Evolutionary conservation across 345 rosid genomes (phyloP).

Genomic region (Eucalyptus tenuipes): DNA sequence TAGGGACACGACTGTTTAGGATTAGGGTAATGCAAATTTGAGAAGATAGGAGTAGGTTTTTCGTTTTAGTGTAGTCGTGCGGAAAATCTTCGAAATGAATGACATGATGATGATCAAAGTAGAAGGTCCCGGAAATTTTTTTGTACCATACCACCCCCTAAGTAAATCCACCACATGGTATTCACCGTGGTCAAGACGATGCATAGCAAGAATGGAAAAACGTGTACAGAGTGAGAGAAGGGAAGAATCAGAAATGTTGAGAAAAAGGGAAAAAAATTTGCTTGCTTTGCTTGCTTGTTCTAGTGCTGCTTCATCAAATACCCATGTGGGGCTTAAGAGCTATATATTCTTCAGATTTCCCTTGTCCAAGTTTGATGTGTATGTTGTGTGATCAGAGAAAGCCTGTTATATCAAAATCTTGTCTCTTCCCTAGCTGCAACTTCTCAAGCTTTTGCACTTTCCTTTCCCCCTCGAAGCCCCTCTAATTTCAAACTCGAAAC

Average conservation of each 20-base stretch:
- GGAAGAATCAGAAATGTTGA: background rate
- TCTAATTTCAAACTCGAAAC: background rate
- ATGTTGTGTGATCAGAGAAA: background rate
- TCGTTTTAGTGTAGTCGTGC: background rate
- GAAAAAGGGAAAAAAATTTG: background rate
- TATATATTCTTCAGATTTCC: background rate
- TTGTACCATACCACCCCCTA: background rate
- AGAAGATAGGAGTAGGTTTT: background rate
- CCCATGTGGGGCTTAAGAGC: background rate
- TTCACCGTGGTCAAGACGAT: background rate
- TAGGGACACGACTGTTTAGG: background rate
- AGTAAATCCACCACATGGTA: background rate
- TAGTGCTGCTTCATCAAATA: background rate
- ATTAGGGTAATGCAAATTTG: background rate
- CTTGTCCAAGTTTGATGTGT: background rate
- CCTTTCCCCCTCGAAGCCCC: background rate
- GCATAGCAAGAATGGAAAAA: background rate
- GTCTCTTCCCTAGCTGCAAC: background rate
- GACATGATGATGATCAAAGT: background rate
- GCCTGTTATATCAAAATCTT: background rate
- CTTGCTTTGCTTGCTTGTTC: background rate
- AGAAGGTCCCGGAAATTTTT: background rate
- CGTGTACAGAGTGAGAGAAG: background rate
- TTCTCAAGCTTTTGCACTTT: background rate
- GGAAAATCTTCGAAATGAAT: background rate